Base-by-base conservation (phyloP, 208 protist genomes). In the Spongospora subterranea region DNA sequence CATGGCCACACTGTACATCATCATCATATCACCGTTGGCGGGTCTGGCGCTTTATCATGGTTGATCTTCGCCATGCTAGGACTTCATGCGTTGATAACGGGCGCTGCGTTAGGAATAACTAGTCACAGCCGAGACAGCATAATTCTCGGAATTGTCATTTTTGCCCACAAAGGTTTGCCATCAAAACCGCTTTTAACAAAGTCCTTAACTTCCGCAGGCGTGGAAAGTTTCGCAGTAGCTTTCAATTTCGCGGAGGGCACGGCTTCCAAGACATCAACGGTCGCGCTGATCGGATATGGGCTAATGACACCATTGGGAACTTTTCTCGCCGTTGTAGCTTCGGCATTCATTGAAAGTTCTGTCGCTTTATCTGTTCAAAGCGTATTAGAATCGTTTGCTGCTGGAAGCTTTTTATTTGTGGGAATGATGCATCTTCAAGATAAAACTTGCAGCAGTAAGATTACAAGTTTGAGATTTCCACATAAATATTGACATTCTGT, bases 341-440 rank as follows among this genome's bases (percentile, higher is more conserved):
- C 6, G 71, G 17, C 6, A 13, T 13, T 82, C 17, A 82, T 82
- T n/a, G 17, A 6, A 6, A 82, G n/a, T n/a, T 6, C 6, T 82
- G n/a, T n/a, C 6, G 40, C 35, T n/a, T 82, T 82, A 82, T 20
- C 35, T 82, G n/a, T 82, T 39, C 71, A 82, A 82, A 35, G n/a
- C 71, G 71, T 82, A 6, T 43, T 82, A 35, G 71, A 82, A 35
- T 6, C 71, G 71, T 45, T 82, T 17, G n/a, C 71, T 45, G 71
- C 71, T 13, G 71, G 71, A 6, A 82, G 71, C 35, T 82, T 82
- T 43, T n/a, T 82, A 20, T 82, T 40, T 35, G 71, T 82, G 17
- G 71, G 71, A n/a, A 82, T 82, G 71, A 82, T 82, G 71, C 71
- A 82, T 82, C 71, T 82, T 6, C 71, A 82, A 82, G 71, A 82